Percentiles rank a stretch among this genome's conserved stretches.
phyloP scores from a whole-genome alignment of 1,284 basidiomycete genomes.

The Ustilago trichophora region DNA sequence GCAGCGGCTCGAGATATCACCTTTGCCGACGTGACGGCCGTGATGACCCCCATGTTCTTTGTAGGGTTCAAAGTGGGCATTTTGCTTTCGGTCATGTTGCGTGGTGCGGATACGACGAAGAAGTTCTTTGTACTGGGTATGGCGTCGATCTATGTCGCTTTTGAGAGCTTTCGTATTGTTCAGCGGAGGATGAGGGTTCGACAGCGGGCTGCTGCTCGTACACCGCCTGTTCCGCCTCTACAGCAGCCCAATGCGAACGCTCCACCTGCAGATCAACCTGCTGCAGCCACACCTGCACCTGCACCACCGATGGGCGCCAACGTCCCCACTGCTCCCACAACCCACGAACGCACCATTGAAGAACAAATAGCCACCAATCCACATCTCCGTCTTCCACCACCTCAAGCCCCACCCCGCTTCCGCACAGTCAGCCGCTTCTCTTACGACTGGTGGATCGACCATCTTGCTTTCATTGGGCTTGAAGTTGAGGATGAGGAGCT shows the following conservation, averaged over 20 bases:
- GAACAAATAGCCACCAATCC: conserved; percentile 15
- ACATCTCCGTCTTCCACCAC: conserved; percentile 23
- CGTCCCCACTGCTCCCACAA: conserved; percentile 11
- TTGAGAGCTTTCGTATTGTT: conserved; percentile 40
- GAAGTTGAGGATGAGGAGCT: conserved; percentile 47
- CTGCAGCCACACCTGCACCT: too few relatives aligned
- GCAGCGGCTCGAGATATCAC: conserved; percentile 13
- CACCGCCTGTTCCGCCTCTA: too few relatives aligned
- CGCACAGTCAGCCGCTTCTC: conserved; percentile 12
- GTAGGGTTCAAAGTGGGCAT: conserved; percentile 49
- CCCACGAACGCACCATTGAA: conserved; percentile 18
- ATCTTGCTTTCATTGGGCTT: conserved; percentile 41
- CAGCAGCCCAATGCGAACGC: too few relatives aligned
- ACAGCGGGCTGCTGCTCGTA: too few relatives aligned
- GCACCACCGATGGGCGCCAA: conserved; percentile 16
- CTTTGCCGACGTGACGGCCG: conserved; percentile 18
- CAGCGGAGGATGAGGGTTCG: conserved; percentile 23
- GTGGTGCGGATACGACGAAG: conserved; percentile 40
- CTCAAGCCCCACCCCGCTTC: conserved; percentile 26
- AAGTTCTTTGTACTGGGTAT: conserved; percentile 34
- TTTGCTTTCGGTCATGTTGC: conserved; percentile 46
- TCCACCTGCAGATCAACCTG: not conserved
- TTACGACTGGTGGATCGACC: conserved; percentile 43
- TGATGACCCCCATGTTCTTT: conserved; percentile 44
- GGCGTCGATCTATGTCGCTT: conserved; percentile 35